Conservation (phyloP, 2,329 filamentous ascomycete species). For the Talaromyces sp. region DNA sequence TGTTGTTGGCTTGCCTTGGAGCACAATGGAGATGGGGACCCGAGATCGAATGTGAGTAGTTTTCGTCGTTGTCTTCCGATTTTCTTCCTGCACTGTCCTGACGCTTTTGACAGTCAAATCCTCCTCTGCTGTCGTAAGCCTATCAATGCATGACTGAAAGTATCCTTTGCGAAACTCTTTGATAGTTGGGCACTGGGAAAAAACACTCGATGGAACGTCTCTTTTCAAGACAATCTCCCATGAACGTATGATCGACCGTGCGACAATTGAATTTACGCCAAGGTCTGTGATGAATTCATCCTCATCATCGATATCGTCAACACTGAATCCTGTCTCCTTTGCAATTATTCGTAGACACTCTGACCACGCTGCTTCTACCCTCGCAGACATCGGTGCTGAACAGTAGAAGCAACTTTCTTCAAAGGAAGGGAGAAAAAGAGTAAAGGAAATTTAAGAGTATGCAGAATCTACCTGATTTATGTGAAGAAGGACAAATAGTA, state of each 20-base stretch:
- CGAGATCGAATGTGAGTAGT: not conserved
- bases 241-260: not conserved
- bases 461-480: not conserved
- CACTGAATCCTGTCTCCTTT: not conserved
- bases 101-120: not conserved
- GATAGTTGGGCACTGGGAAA: not conserved
- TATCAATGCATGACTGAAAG: not conserved
- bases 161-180: not conserved
- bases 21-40: slow-evolving; percentile 25
- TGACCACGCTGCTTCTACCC: not conserved
- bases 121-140: not conserved
- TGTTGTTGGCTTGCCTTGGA: slow-evolving; percentile 41
- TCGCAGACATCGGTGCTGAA: not conserved
- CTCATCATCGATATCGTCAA: not conserved
- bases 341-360: not conserved
- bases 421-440: not conserved
- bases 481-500: not conserved
- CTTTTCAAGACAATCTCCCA: not conserved
- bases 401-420: not conserved
- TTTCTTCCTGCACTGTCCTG: not conserved
- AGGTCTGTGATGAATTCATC: not conserved
- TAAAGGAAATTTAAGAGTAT: not conserved
- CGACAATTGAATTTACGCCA: not conserved
- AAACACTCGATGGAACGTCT: not conserved
- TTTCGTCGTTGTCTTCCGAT: not conserved